Conservation (phyloP, 2,329 filamentous ascomycete species). For the Fusarium mundagurra region DNA sequence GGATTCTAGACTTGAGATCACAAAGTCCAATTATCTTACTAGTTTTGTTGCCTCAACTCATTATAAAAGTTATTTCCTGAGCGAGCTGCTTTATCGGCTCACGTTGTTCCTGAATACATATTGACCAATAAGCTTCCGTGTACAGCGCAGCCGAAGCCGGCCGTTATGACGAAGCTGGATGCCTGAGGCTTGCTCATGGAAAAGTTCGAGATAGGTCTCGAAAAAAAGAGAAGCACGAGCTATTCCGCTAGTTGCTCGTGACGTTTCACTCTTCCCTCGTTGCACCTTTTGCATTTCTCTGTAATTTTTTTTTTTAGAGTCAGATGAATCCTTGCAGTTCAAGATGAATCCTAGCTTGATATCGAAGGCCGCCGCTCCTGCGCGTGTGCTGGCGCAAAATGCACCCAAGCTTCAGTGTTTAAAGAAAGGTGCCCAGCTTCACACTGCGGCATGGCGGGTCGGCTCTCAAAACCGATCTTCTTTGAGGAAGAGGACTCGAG, state of each 20-base stretch:
- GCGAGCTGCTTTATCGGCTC: conserved; percentile 31
- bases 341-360: conserved; percentile 61
- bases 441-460: conserved; percentile 44
- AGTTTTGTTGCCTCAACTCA: neutral
- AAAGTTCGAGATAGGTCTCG: conserved; percentile 45
- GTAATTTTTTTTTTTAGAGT: conserved; percentile 19
- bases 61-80: neutral
- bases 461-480: conserved; percentile 32
- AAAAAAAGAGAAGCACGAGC: conserved; percentile 35
- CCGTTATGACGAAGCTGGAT: conserved; percentile 45
- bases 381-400: conserved; percentile 57
- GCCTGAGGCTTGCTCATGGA: conserved; percentile 44
- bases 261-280: conserved; percentile 20
- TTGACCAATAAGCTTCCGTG: conserved; percentile 26
- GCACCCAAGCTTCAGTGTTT: conserved; percentile 54
- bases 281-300: conserved; percentile 20
- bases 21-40: neutral
- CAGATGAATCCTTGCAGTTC: conserved; percentile 45
- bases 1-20: neutral
- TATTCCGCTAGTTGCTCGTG: conserved; percentile 16
- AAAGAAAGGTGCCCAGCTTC: conserved; percentile 50
- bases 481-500: conserved; percentile 21
- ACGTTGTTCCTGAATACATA: conserved; percentile 3
- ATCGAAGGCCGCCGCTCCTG: conserved; percentile 57
- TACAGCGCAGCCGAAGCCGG: conserved; percentile 37